These are phyloP conservation scores for Epicoccum nigrum DNA, from an alignment of 2,329 filamentous ascomycete genomes.

Conservation along the genomic window DNA sequence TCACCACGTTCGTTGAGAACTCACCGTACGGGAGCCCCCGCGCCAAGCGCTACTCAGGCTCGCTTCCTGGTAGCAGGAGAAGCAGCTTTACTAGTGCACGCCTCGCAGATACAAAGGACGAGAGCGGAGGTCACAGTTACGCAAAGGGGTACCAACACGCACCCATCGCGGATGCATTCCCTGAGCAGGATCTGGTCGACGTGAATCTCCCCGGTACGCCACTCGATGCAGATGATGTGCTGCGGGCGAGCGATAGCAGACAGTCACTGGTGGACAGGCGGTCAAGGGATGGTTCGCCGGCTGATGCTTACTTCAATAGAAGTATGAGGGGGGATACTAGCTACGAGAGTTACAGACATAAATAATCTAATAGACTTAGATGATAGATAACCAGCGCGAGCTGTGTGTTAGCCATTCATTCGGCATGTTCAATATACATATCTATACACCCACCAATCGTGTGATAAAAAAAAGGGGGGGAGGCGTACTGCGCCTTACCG, in stretches of 20 bases:
- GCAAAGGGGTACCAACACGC: slow-evolving; percentile 34
- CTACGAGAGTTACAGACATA: slow-evolving; percentile 7
- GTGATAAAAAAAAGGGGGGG: too few relatives aligned
- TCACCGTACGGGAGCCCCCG: slow-evolving; percentile 22
- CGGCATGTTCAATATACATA: neutral
- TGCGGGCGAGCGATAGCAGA: slow-evolving; percentile 22
- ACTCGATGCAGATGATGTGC: slow-evolving; percentile 29
- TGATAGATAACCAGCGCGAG: neutral
- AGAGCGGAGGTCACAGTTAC: slow-evolving; percentile 33
- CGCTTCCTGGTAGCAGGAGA: slow-evolving; percentile 16
- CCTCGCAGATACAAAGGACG: slow-evolving; percentile 23
- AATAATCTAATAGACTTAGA: neutral
- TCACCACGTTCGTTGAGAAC: slow-evolving; percentile 33
- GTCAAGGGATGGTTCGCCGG: slow-evolving; percentile 19
- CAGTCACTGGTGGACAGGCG: slow-evolving; percentile 24
- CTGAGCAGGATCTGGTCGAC: slow-evolving; percentile 24
- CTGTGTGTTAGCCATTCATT: neutral
- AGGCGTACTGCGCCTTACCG: too few relatives aligned
- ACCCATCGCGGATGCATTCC: slow-evolving; percentile 20
- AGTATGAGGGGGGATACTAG: slow-evolving; percentile 5
- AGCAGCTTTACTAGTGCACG: slow-evolving; percentile 35
- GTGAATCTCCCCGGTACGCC: slow-evolving; percentile 31
- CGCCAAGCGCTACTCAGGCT: neutral
- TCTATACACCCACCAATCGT: neutral
- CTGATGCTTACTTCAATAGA: slow-evolving; percentile 10